Conservation (phyloP, 495 filamentous ascomycete species). For the Penicillium angulare region DNA sequence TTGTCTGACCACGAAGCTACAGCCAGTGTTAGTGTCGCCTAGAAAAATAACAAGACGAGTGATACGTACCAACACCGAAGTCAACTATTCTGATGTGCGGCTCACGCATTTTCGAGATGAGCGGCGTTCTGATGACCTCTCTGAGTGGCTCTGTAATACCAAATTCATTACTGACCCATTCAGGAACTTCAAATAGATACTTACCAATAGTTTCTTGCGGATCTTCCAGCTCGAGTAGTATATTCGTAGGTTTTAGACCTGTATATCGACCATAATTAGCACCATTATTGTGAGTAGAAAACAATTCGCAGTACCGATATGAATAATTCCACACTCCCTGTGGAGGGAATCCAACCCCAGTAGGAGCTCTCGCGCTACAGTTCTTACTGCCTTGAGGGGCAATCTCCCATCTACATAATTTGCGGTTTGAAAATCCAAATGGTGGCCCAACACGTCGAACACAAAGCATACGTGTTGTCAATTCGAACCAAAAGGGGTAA, state of each 20-base stretch:
- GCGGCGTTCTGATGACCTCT: conserved; percentile 25
- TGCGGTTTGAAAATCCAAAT: conserved; percentile 15
- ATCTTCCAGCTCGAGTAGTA: conserved; percentile 24
- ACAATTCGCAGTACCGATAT: conserved; percentile 67
- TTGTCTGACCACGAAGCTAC: conserved; percentile 30
- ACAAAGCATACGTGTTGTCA: conserved; percentile 32
- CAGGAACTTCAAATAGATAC: conserved; percentile 21
- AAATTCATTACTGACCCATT: conserved; percentile 4
- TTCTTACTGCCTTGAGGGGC: conserved; percentile 75
- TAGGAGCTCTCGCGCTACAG: conserved; percentile 83
- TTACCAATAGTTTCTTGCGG: conserved; percentile 12
- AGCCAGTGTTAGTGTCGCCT: conserved; percentile 7
- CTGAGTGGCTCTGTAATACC: conserved; percentile 14
- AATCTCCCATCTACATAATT: conserved; percentile 12
- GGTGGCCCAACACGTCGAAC: conserved; percentile 27
- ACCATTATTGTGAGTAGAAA: conserved; percentile 1
- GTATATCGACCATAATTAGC: conserved; percentile 4
- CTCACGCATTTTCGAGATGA: conserved; percentile 17
- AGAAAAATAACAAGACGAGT: conserved; percentile 5
- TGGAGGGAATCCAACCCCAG: conserved; percentile 80
- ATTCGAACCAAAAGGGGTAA: conserved; percentile 21
- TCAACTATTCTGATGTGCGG: conserved; percentile 28
- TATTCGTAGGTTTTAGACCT: conserved; percentile 33
- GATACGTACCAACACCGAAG: conserved; percentile 27
- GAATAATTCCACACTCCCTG: conserved; percentile 83